A percentile compares a stretch with the other conserved stretches of the same genome.
These are phyloP conservation scores for Secale cereale DNA, from an alignment of 176 grass and related monocot genomes.

Conservation along the genomic window DNA sequence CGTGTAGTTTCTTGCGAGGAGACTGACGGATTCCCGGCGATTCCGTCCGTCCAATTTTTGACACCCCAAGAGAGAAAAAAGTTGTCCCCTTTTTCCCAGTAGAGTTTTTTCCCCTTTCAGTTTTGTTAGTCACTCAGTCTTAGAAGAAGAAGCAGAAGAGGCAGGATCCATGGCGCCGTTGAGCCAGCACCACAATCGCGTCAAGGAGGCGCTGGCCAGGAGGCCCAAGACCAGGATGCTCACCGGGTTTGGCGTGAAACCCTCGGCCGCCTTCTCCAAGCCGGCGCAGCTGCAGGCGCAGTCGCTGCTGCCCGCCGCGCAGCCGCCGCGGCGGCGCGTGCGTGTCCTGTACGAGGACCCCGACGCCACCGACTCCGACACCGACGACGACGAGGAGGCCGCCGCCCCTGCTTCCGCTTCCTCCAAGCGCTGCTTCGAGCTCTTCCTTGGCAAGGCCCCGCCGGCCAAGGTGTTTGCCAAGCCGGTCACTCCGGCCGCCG, in stretches of 20 bases:
- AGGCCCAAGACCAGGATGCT: slow-evolving; percentile 39
- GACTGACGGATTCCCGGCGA: slow-evolving; percentile 41
- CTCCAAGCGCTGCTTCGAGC: slow-evolving; percentile 44
- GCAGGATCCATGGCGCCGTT: slow-evolving; percentile 30
- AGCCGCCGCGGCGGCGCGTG: slow-evolving; percentile 35
- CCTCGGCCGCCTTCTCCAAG: slow-evolving; percentile 22
- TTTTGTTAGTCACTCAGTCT: slow-evolving; percentile 36
- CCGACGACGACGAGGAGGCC: slow-evolving; percentile 31
- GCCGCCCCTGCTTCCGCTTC: background rate
- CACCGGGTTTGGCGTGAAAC: slow-evolving; percentile 38
- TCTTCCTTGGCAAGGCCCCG: slow-evolving; percentile 32
- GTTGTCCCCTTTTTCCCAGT: slow-evolving; percentile 18
- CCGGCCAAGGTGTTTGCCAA: background rate
- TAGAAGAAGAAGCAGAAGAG: background rate
- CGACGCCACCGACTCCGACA: slow-evolving; percentile 74
- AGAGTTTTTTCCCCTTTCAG: slow-evolving; percentile 37
- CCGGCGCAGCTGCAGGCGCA: background rate
- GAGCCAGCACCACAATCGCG: slow-evolving; percentile 22
- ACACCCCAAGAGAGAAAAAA: slow-evolving; percentile 15
- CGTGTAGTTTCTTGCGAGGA: slow-evolving; percentile 53
- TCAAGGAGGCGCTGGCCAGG: slow-evolving; percentile 35
- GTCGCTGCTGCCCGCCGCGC: background rate
- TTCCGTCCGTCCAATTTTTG: slow-evolving; percentile 48
- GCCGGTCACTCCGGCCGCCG: background rate
- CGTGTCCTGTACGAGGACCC: slow-evolving; percentile 74